phyloP scores from a whole-genome alignment of 495 filamentous ascomycete genomes.

The Lindgomyces ingoldianus region DNA sequence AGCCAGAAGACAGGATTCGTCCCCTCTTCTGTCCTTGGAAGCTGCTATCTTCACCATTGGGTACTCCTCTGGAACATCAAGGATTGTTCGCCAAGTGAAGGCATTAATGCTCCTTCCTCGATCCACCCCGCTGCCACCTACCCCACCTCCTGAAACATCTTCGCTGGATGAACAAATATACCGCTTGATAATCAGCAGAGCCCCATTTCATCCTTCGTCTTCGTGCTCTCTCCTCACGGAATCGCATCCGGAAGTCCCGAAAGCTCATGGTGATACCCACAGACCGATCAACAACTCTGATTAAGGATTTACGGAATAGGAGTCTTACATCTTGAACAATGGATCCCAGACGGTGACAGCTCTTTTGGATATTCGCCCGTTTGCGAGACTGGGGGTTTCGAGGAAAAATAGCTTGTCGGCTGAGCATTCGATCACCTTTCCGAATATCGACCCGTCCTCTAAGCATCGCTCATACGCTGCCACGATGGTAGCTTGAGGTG shows the following conservation, averaged over 20 bases:
- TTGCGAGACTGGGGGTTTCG: conserved; percentile 39
- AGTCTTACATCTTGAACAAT: conserved; percentile 43
- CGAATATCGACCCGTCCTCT: conserved; percentile 38
- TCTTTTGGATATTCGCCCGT: conserved; percentile 41
- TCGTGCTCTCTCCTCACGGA: conserved; percentile 2
- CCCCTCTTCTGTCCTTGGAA: too few relatives aligned
- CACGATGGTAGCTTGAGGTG: conserved; percentile 44
- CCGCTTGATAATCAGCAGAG: too few relatives aligned
- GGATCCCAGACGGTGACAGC: conserved; percentile 48
- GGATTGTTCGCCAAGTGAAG: not conserved
- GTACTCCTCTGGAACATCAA: not conserved
- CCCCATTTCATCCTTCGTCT: too few relatives aligned
- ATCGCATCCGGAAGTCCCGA: conserved; percentile 46
- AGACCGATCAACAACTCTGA: not conserved
- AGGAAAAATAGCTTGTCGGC: conserved; percentile 41
- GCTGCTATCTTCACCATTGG: not conserved
- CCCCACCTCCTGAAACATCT: not conserved
- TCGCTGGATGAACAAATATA: not conserved
- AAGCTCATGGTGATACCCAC: conserved; percentile 42
- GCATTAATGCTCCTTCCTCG: too few relatives aligned
- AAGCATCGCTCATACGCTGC: conserved; percentile 43
- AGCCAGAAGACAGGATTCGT: too few relatives aligned
- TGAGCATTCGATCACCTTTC: conserved; percentile 46
- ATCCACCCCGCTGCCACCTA: too few relatives aligned
- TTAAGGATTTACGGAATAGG: not conserved